Conservation (phyloP, 2,329 filamentous ascomycete species). For the Colletotrichum sp. region DNA sequence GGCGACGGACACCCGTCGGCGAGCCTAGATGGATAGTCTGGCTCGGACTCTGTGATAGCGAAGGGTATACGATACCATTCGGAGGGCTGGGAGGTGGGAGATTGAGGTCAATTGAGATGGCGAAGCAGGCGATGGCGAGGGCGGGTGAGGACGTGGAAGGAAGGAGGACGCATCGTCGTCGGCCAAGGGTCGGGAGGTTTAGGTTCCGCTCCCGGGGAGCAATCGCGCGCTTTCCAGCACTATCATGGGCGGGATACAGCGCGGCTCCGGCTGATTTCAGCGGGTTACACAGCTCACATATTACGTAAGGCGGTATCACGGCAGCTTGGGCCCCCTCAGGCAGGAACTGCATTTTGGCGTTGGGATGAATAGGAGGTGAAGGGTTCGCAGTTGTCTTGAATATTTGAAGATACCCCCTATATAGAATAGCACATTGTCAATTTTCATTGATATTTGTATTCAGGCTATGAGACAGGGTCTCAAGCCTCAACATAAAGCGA, state of each 20-base stretch:
- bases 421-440: background rate
- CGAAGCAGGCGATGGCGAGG: background rate
- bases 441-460: background rate
- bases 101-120: background rate
- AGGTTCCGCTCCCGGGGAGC: background rate
- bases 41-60: background rate
- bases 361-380: background rate
- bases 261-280: background rate
- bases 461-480: background rate
- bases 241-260: background rate
- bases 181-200: background rate
- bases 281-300: background rate
- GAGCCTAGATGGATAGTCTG: background rate
- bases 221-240: background rate
- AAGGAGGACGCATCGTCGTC: background rate
- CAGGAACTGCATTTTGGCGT: background rate
- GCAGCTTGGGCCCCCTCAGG: background rate
- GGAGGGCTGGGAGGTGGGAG: background rate
- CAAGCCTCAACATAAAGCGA: background rate
- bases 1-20: background rate
- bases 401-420: background rate
- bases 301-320: background rate
- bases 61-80: background rate
- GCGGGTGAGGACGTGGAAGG: background rate
- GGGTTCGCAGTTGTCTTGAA: background rate